Evolutionary conservation across 371 early-diverging fungal species (phyloP), one percentile per base, ranked within the genome.

Genomic region (Nematocida sp.): DNA sequence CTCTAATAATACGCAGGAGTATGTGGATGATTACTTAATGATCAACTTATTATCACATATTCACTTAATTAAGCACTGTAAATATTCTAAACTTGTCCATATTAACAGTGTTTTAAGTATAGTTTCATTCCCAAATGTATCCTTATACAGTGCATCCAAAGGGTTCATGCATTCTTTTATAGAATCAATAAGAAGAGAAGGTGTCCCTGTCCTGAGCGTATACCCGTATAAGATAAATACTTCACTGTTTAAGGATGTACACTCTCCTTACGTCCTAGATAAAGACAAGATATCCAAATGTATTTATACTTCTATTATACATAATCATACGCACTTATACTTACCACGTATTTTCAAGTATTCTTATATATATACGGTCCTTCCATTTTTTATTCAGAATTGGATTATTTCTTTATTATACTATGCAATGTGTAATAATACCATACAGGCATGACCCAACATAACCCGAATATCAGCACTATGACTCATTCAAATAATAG

Each of bases 191-290:
- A 27, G 82, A 47, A 46, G 83, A 71, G 86, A 86, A 72, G 80
- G 80, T 13, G 61, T 20, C 23, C 56, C 72, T 50, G 75, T 82
- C 5, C 57, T 83, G 20, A 82, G 82, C 2, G 74, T 84, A 15
- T 84, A 83, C 62, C 86, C 86, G 42, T 84, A 73, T 58, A 86
- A 86, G 60, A 72, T 86, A n/a, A 69, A 83, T 58, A 84, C 86
- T 40, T 7, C 45, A 7, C 56, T 86, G 73, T 86, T 86, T 75
- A 55, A 72, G 15, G 66, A 73, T 39, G 72, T 86, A 39, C 81
- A 47, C 18, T 71, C 81, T 56, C 27, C 82, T 3, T 84, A 67
- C 54, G 58, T 71, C 25, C 45, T 84, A 1, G 42, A 81, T 20
- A 72, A 52, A 50, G 42, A 72, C 1, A 42, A 57, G 39, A 74